Evolutionary conservation across 495 filamentous ascomycete species (phyloP).

Genomic region (Hypomontagnella monticulosa): DNA sequence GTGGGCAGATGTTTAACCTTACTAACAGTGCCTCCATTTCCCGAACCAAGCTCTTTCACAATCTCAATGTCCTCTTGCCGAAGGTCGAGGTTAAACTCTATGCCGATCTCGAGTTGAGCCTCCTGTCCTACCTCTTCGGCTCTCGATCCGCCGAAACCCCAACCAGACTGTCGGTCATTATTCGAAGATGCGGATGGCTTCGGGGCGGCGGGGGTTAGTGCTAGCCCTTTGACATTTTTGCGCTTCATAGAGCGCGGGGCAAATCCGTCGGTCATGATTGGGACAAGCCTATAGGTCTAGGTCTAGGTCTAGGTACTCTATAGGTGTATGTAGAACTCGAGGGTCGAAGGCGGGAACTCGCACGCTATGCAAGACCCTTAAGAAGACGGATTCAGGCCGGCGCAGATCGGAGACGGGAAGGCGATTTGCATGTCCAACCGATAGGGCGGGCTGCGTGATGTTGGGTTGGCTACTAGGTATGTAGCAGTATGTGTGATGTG

Average conservation of each 20-base stretch:
- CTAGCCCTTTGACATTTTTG: slow-evolving; percentile 97
- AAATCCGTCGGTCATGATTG: slow-evolving; percentile 83
- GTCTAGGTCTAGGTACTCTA: neutral
- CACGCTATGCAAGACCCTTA: slow-evolving; percentile 16
- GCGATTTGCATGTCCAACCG: slow-evolving; percentile 36
- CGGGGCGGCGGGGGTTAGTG: slow-evolving; percentile 74
- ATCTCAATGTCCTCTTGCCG: slow-evolving; percentile 91
- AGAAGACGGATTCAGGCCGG: slow-evolving; percentile 13
- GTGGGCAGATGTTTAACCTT: slow-evolving; percentile 96
- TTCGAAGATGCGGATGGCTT: slow-evolving; percentile 56
- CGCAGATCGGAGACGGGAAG: slow-evolving; percentile 10
- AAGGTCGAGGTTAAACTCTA: slow-evolving; percentile 94
- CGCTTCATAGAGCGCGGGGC: slow-evolving; percentile 92
- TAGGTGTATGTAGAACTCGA: slow-evolving; percentile 4
- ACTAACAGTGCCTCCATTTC: slow-evolving; percentile 97
- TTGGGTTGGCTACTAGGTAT: neutral
- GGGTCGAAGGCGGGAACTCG: neutral
- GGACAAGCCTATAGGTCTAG: slow-evolving; percentile 19
- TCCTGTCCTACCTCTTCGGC: slow-evolving; percentile 67
- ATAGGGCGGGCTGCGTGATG: neutral
- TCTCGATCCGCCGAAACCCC: slow-evolving; percentile 59
- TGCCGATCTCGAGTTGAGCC: slow-evolving; percentile 89
- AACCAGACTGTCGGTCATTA: slow-evolving; percentile 64
- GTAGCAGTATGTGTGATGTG: neutral
- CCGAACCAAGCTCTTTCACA: slow-evolving; percentile 92